These are phyloP conservation scores for Cladophialophora carrionii DNA, from an alignment of 2,329 filamentous ascomycete species.

Conservation along the genomic window DNA sequence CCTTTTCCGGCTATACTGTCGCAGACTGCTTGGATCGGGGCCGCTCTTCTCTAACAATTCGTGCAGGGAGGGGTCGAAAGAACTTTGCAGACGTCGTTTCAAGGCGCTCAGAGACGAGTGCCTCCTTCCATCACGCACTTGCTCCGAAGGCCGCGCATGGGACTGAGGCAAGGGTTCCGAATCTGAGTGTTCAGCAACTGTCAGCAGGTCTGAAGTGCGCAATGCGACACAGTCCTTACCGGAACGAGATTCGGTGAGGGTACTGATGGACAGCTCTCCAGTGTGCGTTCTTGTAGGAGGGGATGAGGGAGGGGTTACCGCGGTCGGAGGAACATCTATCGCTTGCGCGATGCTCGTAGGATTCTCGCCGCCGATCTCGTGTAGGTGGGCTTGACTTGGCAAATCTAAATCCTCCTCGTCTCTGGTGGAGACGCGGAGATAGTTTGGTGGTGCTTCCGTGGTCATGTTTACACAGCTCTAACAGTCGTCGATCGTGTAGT, in stretches of 20 bases:
- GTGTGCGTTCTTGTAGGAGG: conserved; percentile 9
- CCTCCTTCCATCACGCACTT: conserved; percentile 8
- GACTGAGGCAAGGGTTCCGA: not conserved
- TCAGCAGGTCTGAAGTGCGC: conserved; percentile 9
- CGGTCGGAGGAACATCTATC: conserved; percentile 11
- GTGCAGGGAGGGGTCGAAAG: conserved; percentile 28
- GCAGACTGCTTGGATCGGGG: conserved; percentile 12
- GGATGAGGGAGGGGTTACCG: conserved; percentile 12
- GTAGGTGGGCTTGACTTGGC: conserved; percentile 1
- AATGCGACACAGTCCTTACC: not conserved
- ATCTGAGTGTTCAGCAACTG: conserved; percentile 14
- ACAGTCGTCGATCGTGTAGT: not conserved
- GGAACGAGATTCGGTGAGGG: conserved; percentile 16
- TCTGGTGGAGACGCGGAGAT: conserved; percentile 6
- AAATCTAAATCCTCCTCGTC: conserved; percentile 6
- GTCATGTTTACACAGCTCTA: not conserved
- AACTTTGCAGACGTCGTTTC: conserved; percentile 22
- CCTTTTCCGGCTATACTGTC: conserved; percentile 26
- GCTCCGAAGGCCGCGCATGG: not conserved
- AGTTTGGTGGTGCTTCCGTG: not conserved
- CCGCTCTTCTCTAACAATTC: conserved; percentile 21
- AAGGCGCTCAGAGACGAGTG: conserved; percentile 23
- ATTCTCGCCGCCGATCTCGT: not conserved
- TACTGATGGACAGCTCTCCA: not conserved
- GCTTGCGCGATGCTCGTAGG: not conserved